Evolutionary conservation across 1,139 yeast genomes (phyloP).

Genomic region (Kluyveromyces sp.): DNA sequence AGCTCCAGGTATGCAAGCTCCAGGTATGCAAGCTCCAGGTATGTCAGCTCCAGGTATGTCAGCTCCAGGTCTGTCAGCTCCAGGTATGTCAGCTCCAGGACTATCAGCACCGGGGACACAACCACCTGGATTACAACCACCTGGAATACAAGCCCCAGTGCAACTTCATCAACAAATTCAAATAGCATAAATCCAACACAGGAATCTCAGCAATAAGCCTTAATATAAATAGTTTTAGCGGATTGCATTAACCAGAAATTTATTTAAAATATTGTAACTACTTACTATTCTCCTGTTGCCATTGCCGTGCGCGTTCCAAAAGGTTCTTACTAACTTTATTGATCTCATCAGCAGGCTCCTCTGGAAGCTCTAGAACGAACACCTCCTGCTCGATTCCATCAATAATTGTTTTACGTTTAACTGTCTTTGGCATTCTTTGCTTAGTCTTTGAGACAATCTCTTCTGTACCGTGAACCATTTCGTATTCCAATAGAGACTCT

Average conservation of each 20-base stretch:
- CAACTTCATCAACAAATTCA: neutral
- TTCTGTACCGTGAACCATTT: constrained; percentile 50
- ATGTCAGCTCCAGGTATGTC: constrained; percentile 7
- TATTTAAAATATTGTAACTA: neutral
- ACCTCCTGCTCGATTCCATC: constrained; percentile 50
- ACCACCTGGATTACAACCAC: constrained; percentile 7
- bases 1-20: too few relatives aligned
- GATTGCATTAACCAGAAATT: too few relatives aligned
- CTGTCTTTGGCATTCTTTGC: constrained; percentile 47
- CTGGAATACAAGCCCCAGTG: neutral
- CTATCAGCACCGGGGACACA: constrained; percentile 3
- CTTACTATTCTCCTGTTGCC: constrained; percentile 33
- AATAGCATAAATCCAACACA: neutral
- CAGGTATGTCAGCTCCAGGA: constrained; percentile 5
- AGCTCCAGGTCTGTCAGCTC: neutral
- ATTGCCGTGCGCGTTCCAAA: constrained; percentile 55
- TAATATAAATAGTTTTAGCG: neutral
- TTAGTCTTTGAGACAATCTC: constrained; percentile 34
- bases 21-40: too few relatives aligned
- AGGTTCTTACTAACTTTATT: constrained; percentile 37
- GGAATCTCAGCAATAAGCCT: constrained; percentile 4
- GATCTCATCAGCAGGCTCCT: constrained; percentile 36
- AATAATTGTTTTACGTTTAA: constrained; percentile 40
- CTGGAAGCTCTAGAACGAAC: constrained; percentile 62
- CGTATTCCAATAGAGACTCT: constrained; percentile 63